Conservation (phyloP, 2,329 filamentous ascomycete species). For the Myriosclerotinia scirpicola region DNA sequence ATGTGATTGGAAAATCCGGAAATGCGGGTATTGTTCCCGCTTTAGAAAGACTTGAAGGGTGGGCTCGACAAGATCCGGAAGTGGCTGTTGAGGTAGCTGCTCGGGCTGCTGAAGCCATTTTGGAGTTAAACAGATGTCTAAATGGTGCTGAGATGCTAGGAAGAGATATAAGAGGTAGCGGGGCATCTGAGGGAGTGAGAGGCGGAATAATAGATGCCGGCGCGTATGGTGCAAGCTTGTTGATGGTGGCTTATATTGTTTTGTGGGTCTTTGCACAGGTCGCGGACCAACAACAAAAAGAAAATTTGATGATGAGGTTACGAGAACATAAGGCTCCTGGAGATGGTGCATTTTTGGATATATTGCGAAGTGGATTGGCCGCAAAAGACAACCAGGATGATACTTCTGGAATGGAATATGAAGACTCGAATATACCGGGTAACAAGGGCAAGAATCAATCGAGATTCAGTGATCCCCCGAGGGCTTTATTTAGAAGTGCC, state of each 20-base stretch:
- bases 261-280: slow-evolving; percentile 32
- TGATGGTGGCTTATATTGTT: slow-evolving; percentile 33
- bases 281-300: slow-evolving; percentile 19
- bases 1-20: slow-evolving; percentile 24
- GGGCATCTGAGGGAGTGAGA: not conserved
- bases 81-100: slow-evolving; percentile 28
- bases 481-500: slow-evolving; percentile 31
- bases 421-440: not conserved
- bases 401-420: not conserved
- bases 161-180: not conserved
- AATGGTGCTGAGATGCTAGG: not conserved
- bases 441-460: not conserved
- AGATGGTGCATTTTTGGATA: not conserved
- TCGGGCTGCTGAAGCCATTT: slow-evolving; percentile 29
- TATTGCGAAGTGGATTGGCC: not conserved
- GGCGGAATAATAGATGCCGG: slow-evolving; percentile 27
- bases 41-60: slow-evolving; percentile 28
- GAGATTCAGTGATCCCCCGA: slow-evolving; percentile 16
- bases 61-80: slow-evolving; percentile 25
- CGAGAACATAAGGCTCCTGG: not conserved
- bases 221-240: slow-evolving; percentile 30
- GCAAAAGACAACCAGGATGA: not conserved
- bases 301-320: not conserved
- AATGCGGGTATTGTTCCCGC: slow-evolving; percentile 26
- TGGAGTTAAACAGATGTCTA: slow-evolving; percentile 17